Conservation (phyloP, 768 basidiomycete genomes). For the Trametes coccinea region DNA sequence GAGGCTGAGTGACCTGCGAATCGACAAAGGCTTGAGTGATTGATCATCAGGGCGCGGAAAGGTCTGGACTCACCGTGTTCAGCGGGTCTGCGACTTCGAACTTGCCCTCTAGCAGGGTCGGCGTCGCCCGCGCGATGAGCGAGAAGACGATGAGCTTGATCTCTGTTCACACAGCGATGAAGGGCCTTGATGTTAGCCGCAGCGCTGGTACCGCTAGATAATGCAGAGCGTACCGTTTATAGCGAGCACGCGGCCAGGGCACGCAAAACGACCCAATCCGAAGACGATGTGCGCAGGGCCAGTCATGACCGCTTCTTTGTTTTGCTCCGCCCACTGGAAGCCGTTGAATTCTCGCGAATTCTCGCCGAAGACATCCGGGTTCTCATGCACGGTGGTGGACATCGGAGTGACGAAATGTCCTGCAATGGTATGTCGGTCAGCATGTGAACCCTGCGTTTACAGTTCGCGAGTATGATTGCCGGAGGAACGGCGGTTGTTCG, state of each 20-base stretch:
- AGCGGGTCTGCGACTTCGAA: conserved; percentile 37
- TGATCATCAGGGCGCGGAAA: not conserved
- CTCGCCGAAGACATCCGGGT: conserved; percentile 28
- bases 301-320: conserved; percentile 33
- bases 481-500: too few relatives aligned
- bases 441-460: not conserved
- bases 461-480: too few relatives aligned
- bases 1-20: conserved; percentile 22
- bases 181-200: not conserved
- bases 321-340: conserved; percentile 33
- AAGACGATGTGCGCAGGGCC: conserved; percentile 35
- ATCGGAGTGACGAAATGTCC: conserved; percentile 34
- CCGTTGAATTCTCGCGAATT: conserved; percentile 32
- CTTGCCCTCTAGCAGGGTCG: conserved; percentile 32
- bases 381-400: conserved; percentile 33
- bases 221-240: conserved; percentile 30
- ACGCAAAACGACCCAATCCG: conserved; percentile 37
- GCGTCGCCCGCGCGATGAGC: conserved; percentile 32
- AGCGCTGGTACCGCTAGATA: not conserved
- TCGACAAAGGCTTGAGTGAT: not conserved
- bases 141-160: conserved; percentile 38
- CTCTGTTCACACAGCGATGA: conserved; percentile 21
- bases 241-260: conserved; percentile 36
- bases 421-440: not conserved
- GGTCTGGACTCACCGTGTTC: conserved; percentile 26